A percentile compares a stretch with the other conserved stretches of the same genome.
Evolutionary conservation across 2,329 filamentous ascomycete species (phyloP).

Genomic region (Aspergillus tanneri): DNA sequence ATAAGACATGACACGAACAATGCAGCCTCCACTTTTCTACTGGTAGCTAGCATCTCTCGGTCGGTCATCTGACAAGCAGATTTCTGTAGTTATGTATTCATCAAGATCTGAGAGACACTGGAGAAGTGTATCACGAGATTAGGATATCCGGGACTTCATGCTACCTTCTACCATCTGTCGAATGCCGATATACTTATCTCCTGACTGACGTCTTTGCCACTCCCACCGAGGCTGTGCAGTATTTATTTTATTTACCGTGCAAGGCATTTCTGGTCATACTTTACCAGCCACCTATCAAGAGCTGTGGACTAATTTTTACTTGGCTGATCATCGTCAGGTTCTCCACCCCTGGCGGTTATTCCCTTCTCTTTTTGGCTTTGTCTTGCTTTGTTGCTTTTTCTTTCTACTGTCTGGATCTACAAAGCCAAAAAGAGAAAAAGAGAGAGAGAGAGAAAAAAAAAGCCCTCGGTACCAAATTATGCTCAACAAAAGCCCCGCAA

Average conservation of each 20-base stretch:
- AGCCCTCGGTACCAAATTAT: neutral
- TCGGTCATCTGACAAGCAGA: constrained; percentile 13
- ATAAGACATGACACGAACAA: constrained; percentile 1
- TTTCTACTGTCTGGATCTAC: neutral
- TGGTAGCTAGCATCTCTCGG: constrained; percentile 1
- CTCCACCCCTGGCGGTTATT: neutral
- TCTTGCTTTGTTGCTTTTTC: neutral
- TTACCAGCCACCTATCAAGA: constrained; percentile 6
- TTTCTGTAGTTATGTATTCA: no score
- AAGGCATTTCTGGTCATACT: neutral
- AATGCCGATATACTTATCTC: no score
- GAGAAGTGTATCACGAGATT: no score
- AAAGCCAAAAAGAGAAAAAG: neutral
- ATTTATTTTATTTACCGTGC: neutral
- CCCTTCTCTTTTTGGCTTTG: neutral
- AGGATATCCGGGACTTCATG: no score
- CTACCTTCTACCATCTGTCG: no score
- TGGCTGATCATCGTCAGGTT: constrained; percentile 3
- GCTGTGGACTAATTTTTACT: neutral
- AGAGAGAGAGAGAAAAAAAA: neutral
- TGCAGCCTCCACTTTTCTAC: constrained; percentile 10
- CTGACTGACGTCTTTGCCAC: neutral
- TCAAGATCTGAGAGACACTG: no score
- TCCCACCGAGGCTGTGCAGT: constrained; percentile 10
- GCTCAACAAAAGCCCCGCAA: neutral